phyloP scores from a whole-genome alignment of 768 basidiomycete species.

The Tylopilus sp. region DNA sequence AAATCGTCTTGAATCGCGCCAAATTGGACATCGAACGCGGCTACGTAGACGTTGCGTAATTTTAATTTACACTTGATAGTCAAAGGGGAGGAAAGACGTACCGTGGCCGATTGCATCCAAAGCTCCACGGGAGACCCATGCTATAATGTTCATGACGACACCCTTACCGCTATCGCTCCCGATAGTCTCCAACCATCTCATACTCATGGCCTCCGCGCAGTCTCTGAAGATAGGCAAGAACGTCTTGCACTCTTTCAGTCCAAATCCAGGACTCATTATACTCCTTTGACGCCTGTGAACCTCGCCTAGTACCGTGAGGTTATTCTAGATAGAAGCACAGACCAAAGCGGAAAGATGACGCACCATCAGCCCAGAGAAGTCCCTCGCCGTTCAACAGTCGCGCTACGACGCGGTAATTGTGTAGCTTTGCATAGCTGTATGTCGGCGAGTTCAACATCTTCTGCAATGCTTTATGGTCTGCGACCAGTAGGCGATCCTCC shows the following conservation, averaged over 20 bases:
- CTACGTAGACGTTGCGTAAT: conserved; percentile 12
- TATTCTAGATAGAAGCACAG: conserved; percentile 12
- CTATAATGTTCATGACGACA: conserved; percentile 15
- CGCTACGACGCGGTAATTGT: conserved; percentile 15
- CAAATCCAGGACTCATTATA: conserved; percentile 56
- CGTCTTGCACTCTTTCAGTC: conserved; percentile 45
- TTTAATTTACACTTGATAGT: too few species aligned
- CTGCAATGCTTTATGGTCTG: conserved; percentile 44
- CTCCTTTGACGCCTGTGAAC: conserved; percentile 51
- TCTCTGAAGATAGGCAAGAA: conserved; percentile 49
- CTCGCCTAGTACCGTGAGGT: conserved; percentile 24
- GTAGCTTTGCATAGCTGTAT: conserved; percentile 40
- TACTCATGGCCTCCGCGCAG: conserved; percentile 19
- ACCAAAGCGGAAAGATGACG: neutral
- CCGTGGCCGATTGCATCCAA: conserved; percentile 49
- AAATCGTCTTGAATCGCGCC: neutral
- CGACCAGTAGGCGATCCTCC: conserved; percentile 44
- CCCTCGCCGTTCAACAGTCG: conserved; percentile 28
- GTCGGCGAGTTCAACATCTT: conserved; percentile 39
- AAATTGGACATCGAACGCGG: conserved; percentile 42
- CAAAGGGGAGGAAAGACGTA: conserved; percentile 13
- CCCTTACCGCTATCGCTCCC: neutral
- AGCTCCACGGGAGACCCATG: conserved; percentile 14
- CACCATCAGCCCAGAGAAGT: conserved; percentile 41
- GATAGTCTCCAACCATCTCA: conserved; percentile 19